Evolutionary conservation across 2,329 filamentous ascomycete genomes (phyloP), one percentile per base, ranked within the genome.

Genomic region (Talaromyces sp.): DNA sequence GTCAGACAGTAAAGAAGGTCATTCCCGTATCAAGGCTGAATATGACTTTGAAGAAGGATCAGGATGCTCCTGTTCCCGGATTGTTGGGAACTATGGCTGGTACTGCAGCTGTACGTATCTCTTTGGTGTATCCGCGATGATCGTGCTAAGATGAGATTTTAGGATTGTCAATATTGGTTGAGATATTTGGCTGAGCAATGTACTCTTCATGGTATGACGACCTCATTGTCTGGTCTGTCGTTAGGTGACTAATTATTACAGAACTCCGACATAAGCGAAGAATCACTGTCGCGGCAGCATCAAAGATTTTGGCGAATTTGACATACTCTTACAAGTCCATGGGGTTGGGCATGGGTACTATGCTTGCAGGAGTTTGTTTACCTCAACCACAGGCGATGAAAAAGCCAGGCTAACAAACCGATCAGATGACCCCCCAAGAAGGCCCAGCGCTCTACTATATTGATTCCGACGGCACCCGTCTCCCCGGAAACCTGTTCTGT

Each of bases 131-230:
- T 27, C 35, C 6, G 16, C 16, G 58, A 60, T 31, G 22, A 10
- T 59, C 3, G 22, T 11, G 22, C 39, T 59, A 41, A 43, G 22
- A 43, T 45, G 37, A 22, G 39, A 19, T 24, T 67, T n/a, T 70
- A 90, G 88, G 95, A 99, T 82, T 99, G 95, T 82, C 95, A 98
- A 88, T 98, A 97, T 87, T 99, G 95, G 95, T 90, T 99, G 70
- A 93, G 93, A 75, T 99, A 96, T 85, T 87, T 99, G 70, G 95
- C 94, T 75, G 97, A 98, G 90, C 93, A 99, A 85, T 99, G 95
- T 84, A 93, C 95, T 66, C 91, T 99, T 70, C 94, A 99, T 84
- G 95, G 76, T 75, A 70, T 67, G 74, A 14, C 27, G 31, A 56
- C 27, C n/a, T 64, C 22, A 3, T 9, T 19, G 11, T n/a, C 33